phyloP scores from a whole-genome alignment of 345 rosid genomes.

The Citrus mangshanensis region DNA sequence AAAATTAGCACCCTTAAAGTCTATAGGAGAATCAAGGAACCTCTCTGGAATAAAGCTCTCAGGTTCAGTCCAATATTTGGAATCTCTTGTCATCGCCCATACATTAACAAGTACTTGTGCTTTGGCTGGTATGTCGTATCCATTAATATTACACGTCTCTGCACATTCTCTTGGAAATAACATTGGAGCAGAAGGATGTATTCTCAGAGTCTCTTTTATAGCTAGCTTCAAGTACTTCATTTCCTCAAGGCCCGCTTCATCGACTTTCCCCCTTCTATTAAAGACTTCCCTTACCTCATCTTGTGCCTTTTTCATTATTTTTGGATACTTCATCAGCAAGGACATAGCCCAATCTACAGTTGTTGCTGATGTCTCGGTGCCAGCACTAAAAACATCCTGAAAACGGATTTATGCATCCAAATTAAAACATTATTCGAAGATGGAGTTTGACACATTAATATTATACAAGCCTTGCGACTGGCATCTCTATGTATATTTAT shows the following conservation, averaged over 20 bases:
- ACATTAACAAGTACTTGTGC: conserved; percentile 8
- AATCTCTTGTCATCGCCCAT: conserved; percentile 23
- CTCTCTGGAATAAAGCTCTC: conserved; percentile 14
- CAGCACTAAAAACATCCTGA: conserved; percentile 20
- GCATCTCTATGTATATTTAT: too few relatives aligned
- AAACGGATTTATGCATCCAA: not conserved
- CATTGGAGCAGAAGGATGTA: conserved; percentile 27
- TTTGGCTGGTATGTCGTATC: conserved; percentile 19
- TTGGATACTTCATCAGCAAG: conserved; percentile 20
- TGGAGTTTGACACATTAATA: not conserved
- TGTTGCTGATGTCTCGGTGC: conserved; percentile 13
- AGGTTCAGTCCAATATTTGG: conserved; percentile 13
- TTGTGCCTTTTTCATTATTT: conserved; percentile 24
- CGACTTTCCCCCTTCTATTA: not conserved
- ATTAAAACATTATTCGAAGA: not conserved
- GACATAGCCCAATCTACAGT: conserved; percentile 31
- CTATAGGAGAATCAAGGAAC: conserved; percentile 10
- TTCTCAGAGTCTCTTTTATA: conserved; percentile 28
- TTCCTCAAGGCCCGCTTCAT: conserved; percentile 12
- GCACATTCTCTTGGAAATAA: conserved; percentile 23
- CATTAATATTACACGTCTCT: conserved; percentile 15
- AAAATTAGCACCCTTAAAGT: conserved; percentile 10
- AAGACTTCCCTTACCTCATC: conserved; percentile 10
- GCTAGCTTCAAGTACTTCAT: conserved; percentile 21
- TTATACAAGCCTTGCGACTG: too few relatives aligned